Evolutionary conservation across 2,329 filamentous ascomycete species (phyloP).

Genomic region (Colletotrichum sublineola): DNA sequence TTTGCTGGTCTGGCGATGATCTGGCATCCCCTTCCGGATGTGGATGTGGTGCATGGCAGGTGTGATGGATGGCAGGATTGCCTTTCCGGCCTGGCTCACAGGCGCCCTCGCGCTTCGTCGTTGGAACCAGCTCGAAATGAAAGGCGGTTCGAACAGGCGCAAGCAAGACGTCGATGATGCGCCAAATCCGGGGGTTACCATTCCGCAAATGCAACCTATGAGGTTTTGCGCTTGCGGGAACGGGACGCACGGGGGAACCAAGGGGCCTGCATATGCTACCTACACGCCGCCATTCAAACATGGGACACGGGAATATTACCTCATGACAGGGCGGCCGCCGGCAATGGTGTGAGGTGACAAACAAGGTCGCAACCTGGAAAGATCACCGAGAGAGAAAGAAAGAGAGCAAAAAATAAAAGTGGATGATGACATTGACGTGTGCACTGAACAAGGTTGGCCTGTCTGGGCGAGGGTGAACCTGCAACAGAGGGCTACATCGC

Average conservation of each 20-base stretch:
- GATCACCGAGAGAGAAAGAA: constrained; percentile 24
- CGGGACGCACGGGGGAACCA: not conserved
- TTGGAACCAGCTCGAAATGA: not conserved
- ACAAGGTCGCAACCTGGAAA: constrained; percentile 11
- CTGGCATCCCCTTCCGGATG: constrained; percentile 34
- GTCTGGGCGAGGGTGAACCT: constrained; percentile 21
- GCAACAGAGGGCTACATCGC: constrained; percentile 40
- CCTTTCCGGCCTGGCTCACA: constrained; percentile 18
- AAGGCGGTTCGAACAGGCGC: constrained; percentile 20
- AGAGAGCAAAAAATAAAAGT: not conserved
- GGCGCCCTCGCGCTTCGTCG: constrained; percentile 38
- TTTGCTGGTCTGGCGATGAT: constrained; percentile 34
- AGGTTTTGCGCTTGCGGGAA: not conserved
- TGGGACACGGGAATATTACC: not conserved
- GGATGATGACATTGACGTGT: constrained; percentile 25
- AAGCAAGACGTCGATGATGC: constrained; percentile 8
- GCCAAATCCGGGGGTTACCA: constrained; percentile 3
- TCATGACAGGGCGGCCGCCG: constrained; percentile 10
- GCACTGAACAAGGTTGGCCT: constrained; percentile 21
- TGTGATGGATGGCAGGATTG: constrained; percentile 37
- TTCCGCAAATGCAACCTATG: not conserved
- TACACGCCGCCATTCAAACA: not conserved
- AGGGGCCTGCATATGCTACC: not conserved
- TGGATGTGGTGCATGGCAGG: constrained; percentile 19
- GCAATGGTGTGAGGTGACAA: constrained; percentile 23